phyloP scores from a whole-genome alignment of 2,329 filamentous ascomycete genomes.

The Lachnellula cervina region DNA sequence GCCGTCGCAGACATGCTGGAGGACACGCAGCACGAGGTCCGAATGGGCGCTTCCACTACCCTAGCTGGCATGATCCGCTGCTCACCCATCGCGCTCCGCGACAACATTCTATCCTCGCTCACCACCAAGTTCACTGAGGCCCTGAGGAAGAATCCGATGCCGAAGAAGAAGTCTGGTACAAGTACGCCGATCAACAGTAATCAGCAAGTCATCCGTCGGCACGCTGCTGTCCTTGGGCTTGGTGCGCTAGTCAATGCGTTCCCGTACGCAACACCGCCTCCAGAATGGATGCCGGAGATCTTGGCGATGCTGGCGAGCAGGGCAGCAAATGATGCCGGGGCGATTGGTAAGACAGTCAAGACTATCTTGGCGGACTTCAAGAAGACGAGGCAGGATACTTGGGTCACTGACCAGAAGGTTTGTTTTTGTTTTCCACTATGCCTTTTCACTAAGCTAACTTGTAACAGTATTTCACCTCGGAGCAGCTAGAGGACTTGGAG shows the following conservation, averaged over 20 bases:
- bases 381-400: conserved; percentile 98
- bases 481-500: conserved; percentile 91
- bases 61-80: conserved; percentile 97
- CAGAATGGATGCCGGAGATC: conserved; percentile 89
- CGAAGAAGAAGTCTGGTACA: conserved; percentile 64
- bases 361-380: conserved; percentile 94
- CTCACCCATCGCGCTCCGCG: conserved; percentile 75
- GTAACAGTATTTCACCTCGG: conserved; percentile 71
- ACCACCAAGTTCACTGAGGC: conserved; percentile 74
- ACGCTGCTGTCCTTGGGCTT: conserved; percentile 86
- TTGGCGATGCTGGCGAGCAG: conserved; percentile 78
- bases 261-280: conserved; percentile 90
- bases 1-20: conserved; percentile 95
- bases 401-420: conserved; percentile 97
- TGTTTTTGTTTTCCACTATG: conserved; percentile 30
- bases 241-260: conserved; percentile 92
- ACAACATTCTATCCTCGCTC: conserved; percentile 69
- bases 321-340: conserved; percentile 82
- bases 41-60: conserved; percentile 86
- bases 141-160: conserved; percentile 80
- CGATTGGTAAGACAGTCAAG: conserved; percentile 95
- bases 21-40: conserved; percentile 88
- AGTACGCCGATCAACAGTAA: conserved; percentile 68
- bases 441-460: conserved; percentile 15
- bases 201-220: conserved; percentile 73